These are phyloP conservation scores for Barnettozyma wickerhamii DNA, from an alignment of 805 yeast genomes.

Conservation along the genomic window DNA sequence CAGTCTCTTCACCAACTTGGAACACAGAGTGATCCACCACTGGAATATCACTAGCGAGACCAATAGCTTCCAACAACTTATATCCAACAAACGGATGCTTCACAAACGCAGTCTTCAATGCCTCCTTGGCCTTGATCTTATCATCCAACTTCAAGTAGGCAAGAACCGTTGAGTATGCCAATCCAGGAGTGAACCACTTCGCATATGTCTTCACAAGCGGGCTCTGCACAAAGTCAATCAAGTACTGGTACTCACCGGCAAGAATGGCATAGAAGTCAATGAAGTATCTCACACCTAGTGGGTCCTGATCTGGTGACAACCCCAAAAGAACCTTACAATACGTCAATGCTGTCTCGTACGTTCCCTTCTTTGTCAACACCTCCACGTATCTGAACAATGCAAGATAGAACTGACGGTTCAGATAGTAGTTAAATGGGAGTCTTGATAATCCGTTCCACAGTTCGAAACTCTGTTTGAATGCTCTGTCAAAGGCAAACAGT, in stretches of 20 bases:
- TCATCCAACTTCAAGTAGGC: conserved; percentile 49
- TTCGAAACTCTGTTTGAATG: conserved; percentile 55
- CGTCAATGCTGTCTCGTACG: conserved; percentile 69
- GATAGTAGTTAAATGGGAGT: conserved; percentile 69
- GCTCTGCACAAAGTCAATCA: conserved; percentile 53
- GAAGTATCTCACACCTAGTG: conserved; percentile 77
- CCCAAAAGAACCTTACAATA: conserved; percentile 70
- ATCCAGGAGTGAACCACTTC: conserved; percentile 70
- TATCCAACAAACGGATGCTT: conserved; percentile 56
- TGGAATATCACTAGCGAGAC: conserved; percentile 29
- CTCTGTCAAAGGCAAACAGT: conserved; percentile 74
- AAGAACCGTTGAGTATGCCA: conserved; percentile 60
- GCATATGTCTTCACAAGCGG: conserved; percentile 52
- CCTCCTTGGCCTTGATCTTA: conserved; percentile 39
- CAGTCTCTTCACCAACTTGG: conserved; percentile 24
- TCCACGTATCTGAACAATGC: conserved; percentile 69
- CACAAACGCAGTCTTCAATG: conserved; percentile 46
- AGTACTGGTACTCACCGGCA: conserved; percentile 58
- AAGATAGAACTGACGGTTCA: conserved; percentile 74
- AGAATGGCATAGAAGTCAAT: conserved; percentile 74
- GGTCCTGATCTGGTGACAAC: conserved; percentile 74
- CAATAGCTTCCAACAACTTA: conserved; percentile 44
- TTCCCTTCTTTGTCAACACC: conserved; percentile 70
- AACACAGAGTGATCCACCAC: conserved; percentile 23
- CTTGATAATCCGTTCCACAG: conserved; percentile 53